These are phyloP conservation scores for Cutaneotrichosporon spelunceum DNA, from an alignment of 1,284 basidiomycete species.

Conservation along the genomic window DNA sequence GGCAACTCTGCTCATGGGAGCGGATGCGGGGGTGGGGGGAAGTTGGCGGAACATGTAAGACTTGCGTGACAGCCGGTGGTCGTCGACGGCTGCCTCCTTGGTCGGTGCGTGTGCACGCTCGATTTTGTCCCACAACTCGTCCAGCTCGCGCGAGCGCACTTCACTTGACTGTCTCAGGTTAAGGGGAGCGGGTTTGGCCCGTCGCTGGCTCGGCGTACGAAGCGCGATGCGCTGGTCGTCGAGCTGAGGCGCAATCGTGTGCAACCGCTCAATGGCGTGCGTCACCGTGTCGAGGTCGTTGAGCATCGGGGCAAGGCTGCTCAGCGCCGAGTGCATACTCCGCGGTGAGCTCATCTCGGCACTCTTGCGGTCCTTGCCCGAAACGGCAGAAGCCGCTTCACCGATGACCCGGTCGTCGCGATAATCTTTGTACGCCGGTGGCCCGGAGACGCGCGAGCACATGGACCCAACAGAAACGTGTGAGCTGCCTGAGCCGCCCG, in stretches of 20 bases:
- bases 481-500: slow-evolving; percentile 7
- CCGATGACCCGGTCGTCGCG: slow-evolving; percentile 8
- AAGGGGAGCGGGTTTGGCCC: background rate
- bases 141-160: slow-evolving; percentile 37
- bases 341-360: background rate
- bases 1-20: background rate
- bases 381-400: background rate
- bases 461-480: background rate
- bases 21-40: background rate
- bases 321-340: background rate
- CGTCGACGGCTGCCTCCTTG: background rate
- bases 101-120: slow-evolving; percentile 20
- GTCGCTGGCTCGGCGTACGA: slow-evolving; percentile 42
- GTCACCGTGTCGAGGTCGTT: slow-evolving; percentile 74
- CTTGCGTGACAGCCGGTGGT: background rate
- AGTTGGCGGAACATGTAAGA: background rate
- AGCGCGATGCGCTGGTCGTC: slow-evolving; percentile 82
- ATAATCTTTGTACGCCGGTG: slow-evolving; percentile 17
- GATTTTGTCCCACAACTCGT: slow-evolving; percentile 42
- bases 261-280: slow-evolving; percentile 78
- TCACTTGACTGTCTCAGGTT: slow-evolving; percentile 21
- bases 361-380: slow-evolving; percentile 7
- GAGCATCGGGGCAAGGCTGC: slow-evolving; percentile 5
- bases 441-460: slow-evolving; percentile 1
- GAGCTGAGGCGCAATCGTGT: slow-evolving; percentile 74